phyloP scores from a whole-genome alignment of 1,284 basidiomycete species.

The Rhodotorula sp. region DNA sequence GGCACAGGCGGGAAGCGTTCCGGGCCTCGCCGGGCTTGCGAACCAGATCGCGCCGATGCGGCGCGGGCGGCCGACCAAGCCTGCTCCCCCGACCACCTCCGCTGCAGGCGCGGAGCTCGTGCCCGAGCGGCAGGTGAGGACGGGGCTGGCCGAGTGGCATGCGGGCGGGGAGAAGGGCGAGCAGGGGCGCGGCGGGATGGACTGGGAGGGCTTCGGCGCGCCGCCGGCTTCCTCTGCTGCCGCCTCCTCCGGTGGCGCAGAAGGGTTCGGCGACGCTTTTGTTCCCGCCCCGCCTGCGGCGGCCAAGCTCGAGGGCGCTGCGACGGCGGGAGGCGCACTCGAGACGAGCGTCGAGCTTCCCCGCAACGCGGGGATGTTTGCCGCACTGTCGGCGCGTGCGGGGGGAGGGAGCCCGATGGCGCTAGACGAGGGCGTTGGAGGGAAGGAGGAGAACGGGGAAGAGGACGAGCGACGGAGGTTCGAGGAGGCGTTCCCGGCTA shows the following conservation, averaged over 20 bases:
- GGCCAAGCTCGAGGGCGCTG: neutral
- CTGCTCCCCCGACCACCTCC: neutral
- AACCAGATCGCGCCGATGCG: conserved; percentile 52
- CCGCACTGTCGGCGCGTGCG: conserved; percentile 1
- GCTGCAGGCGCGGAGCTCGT: neutral
- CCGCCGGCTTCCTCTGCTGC: neutral
- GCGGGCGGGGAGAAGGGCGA: neutral
- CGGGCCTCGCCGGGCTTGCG: conserved; percentile 14
- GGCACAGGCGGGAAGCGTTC: conserved; percentile 8
- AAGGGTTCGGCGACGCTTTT: conserved; percentile 29
- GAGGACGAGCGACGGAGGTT: conserved; percentile 29
- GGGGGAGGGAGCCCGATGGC: neutral
- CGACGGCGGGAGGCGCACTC: neutral
- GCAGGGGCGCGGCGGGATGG: neutral
- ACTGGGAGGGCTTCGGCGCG: neutral
- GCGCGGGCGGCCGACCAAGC: conserved; percentile 50
- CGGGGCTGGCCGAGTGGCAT: conserved; percentile 6
- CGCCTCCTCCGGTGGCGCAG: neutral
- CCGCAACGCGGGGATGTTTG: conserved; percentile 27
- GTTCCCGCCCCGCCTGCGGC: neutral
- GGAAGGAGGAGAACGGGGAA: neutral
- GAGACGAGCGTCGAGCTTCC: conserved; percentile 21
- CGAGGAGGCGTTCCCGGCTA: conserved; percentile 33
- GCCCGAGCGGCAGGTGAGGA: conserved; percentile 12
- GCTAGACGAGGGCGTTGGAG: neutral